Evolutionary conservation across 2,329 filamentous ascomycete genomes (phyloP), one percentile per base, ranked within the genome.

Genomic region (Emergomyces pasteurianus): DNA sequence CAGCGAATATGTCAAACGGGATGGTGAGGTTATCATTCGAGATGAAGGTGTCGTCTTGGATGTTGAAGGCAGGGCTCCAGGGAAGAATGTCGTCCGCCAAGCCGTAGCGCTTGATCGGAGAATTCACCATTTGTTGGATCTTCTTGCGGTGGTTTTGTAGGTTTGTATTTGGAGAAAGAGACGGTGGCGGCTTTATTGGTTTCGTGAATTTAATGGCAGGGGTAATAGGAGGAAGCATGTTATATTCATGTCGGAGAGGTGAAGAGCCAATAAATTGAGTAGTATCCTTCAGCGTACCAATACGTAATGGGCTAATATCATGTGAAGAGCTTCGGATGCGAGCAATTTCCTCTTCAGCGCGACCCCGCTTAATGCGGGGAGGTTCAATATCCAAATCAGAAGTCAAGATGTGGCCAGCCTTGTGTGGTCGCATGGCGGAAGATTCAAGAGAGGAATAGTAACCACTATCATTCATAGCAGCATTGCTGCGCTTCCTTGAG

Each of bases 401-500:
- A 3, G 87, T 90, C 50, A 90, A 80, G 21, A 89, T 79, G 61
- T 84, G 80, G 18, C 78, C 78, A 63, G 83, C 79, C 65, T 84
- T 82, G 64, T 86, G 85, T 55, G 88, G 86, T 62, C 92, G 84
- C 72, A 90, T 83, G 16, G 83, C 90, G 0, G 94, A 97, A 2
- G 94, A 97, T 67, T 96, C 92, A 21, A 97, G 81, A 0, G 92
- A 96, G 1, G 94, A 97, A 72, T 95, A 96, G 74, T 97, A 99
- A 47, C 94, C 94, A 71, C 92, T 97, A 74, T 99, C 94, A 69
- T 89, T 90, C 79, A 95, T 87, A 14, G 88, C 87, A 36, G 83
- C 83, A 68, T 88, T 84, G 73, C 90, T 92, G 66, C 88, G 86
- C 75, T 89, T 90, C 66, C 87, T 86, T 46, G 85, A 83, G 58